These are phyloP conservation scores for Angophora floribunda DNA, from an alignment of 345 rosid species.

Conservation along the genomic window DNA sequence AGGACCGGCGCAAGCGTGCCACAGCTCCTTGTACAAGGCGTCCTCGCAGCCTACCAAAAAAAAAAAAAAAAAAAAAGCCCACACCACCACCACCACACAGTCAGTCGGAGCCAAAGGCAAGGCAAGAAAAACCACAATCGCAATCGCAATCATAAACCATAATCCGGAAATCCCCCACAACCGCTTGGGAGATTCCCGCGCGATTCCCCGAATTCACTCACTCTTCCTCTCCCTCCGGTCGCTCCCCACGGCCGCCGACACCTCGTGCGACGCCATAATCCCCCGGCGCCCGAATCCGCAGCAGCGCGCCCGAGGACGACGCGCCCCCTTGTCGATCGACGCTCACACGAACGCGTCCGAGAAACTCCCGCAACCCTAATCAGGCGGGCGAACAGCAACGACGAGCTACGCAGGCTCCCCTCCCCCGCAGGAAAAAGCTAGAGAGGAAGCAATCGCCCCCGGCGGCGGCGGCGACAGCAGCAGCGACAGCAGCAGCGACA, in stretches of 20 bases:
- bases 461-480: background rate
- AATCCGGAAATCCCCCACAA: background rate
- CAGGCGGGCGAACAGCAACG: background rate
- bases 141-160: background rate
- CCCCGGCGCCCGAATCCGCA: background rate
- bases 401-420: background rate
- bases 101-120: background rate
- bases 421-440: background rate
- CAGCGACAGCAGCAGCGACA: background rate
- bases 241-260: background rate
- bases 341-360: background rate
- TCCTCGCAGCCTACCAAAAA: constrained; percentile 14
- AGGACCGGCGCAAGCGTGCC: constrained; percentile 64
- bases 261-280: background rate
- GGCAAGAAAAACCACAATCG: background rate
- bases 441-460: background rate
- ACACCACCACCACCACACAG: background rate
- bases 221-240: background rate
- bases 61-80: background rate
- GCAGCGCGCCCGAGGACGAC: background rate
- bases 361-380: background rate
- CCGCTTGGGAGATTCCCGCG: background rate
- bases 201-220: background rate
- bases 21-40: constrained; percentile 39
- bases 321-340: background rate